phyloP scores from a whole-genome alignment of 352 stramenopile genomes.

The Globisporangium nunn region DNA sequence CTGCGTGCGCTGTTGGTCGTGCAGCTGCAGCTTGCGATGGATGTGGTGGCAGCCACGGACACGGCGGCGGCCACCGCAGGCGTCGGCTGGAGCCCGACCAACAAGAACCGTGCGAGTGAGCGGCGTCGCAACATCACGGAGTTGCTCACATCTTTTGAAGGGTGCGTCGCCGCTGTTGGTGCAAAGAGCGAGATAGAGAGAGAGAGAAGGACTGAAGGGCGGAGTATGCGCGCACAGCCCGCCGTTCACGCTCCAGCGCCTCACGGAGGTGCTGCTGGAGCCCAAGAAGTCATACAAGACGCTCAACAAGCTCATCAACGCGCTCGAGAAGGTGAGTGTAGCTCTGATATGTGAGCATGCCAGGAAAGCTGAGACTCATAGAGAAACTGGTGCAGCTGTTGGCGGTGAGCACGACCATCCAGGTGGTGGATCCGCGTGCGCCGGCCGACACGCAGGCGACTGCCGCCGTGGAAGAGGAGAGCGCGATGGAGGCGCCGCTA shows the following conservation, averaged over 20 bases:
- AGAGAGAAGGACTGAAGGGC: background rate
- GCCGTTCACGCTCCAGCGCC: conserved; percentile 76
- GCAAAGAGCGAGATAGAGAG: background rate
- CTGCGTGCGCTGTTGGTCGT: conserved; percentile 54
- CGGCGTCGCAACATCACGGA: conserved; percentile 46
- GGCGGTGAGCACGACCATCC: conserved; percentile 60
- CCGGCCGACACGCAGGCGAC: background rate
- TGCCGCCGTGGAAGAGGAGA: background rate
- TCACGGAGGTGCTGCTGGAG: conserved; percentile 73
- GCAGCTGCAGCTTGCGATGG: conserved; percentile 49
- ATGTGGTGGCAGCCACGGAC: conserved; percentile 44
- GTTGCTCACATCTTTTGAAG: conserved; percentile 58
- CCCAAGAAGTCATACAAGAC: conserved; percentile 65
- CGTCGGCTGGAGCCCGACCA: conserved; percentile 37
- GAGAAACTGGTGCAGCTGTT: conserved; percentile 26
- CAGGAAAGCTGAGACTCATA: background rate
- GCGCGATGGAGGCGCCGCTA: conserved; percentile 6
- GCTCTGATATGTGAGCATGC: background rate
- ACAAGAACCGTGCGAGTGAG: conserved; percentile 44
- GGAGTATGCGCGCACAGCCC: conserved; percentile 18
- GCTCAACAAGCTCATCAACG: conserved; percentile 75
- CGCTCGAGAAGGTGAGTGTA: conserved; percentile 58
- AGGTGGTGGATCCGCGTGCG: conserved; percentile 50
- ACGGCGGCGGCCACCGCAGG: conserved; percentile 18
- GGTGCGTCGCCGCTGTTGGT: conserved; percentile 9